A percentile compares a stretch with the other conserved stretches of the same genome.
These are phyloP conservation scores for Colletotrichum cordylinicola DNA, from an alignment of 2,329 filamentous ascomycete genomes.

Conservation along the genomic window DNA sequence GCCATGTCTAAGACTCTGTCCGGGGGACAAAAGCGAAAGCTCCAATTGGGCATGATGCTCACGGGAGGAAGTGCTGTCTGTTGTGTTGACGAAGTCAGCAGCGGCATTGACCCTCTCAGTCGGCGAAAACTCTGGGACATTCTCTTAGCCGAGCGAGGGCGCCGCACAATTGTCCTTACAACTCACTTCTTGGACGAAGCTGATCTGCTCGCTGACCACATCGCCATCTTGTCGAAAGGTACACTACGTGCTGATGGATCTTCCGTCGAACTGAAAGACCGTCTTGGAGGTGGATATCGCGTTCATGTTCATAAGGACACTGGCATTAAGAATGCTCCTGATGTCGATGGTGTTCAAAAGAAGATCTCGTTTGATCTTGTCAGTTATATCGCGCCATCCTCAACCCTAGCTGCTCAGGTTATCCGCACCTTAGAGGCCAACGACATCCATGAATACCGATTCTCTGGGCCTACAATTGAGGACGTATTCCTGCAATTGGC, in stretches of 20 bases:
- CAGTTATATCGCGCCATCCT: constrained; percentile 75
- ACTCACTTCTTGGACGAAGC: constrained; percentile 96
- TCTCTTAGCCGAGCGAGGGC: constrained; percentile 81
- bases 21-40: constrained; percentile 89
- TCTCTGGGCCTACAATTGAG: constrained; percentile 89
- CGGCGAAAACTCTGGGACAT: constrained; percentile 95
- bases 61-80: constrained; percentile 88
- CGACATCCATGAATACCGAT: constrained; percentile 78
- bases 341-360: constrained; percentile 61
- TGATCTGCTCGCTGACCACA: constrained; percentile 86
- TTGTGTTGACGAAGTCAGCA: constrained; percentile 90
- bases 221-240: constrained; percentile 86
- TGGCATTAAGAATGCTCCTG: constrained; percentile 50
- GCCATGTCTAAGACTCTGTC: constrained; percentile 80
- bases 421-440: constrained; percentile 72
- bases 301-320: constrained; percentile 73
- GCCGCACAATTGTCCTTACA: constrained; percentile 83
- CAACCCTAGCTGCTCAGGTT: constrained; percentile 72
- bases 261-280: constrained; percentile 84
- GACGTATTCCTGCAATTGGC: constrained; percentile 90
- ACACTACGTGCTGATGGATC: constrained; percentile 82
- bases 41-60: constrained; percentile 95
- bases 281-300: constrained; percentile 82
- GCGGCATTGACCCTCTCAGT: constrained; percentile 85
- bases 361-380: constrained; percentile 72